Conservation (phyloP, 108 stramenopile species). For the Fistulifera pelliculosa region DNA sequence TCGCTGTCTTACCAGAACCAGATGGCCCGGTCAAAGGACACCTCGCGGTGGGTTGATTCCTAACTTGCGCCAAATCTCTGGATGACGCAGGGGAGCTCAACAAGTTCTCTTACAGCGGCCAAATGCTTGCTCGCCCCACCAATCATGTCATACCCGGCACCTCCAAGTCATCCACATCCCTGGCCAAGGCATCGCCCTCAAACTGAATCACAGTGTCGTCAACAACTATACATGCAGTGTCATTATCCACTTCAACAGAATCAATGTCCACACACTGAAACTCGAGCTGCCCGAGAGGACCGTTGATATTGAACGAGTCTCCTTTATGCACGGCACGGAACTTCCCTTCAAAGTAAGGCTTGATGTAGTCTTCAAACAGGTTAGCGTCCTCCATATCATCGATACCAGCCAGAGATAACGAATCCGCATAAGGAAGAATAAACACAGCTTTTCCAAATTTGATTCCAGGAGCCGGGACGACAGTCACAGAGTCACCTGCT, state of each 20-base stretch:
- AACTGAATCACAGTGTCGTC: constrained; percentile 80
- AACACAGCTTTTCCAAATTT: constrained; percentile 83
- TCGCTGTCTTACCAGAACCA: constrained; percentile 96
- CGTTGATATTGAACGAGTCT: constrained; percentile 66
- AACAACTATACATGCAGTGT: constrained; percentile 75
- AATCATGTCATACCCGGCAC: constrained; percentile 94
- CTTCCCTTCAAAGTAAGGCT: constrained; percentile 82
- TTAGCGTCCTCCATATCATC: constrained; percentile 28
- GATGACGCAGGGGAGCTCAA: constrained; percentile 96
- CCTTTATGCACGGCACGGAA: constrained; percentile 67
- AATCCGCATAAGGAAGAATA: constrained; percentile 64
- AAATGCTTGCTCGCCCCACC: constrained; percentile 94
- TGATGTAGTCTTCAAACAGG: constrained; percentile 74
- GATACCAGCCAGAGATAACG: constrained; percentile 45
- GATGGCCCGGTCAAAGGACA: constrained; percentile 92
- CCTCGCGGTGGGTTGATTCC: constrained; percentile 94
- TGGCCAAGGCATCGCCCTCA: constrained; percentile 69
- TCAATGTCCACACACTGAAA: constrained; percentile 83
- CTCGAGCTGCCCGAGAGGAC: constrained; percentile 65
- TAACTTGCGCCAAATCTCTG: constrained; percentile 92
- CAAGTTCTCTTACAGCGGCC: constrained; percentile 92
- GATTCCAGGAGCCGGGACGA: constrained; percentile 70
- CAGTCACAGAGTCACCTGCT: constrained; percentile 66
- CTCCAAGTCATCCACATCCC: constrained; percentile 86
- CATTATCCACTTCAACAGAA: constrained; percentile 74